Base-by-base conservation (phyloP, 2,329 filamentous ascomycete species). In the Sclerotinia glacialis region DNA sequence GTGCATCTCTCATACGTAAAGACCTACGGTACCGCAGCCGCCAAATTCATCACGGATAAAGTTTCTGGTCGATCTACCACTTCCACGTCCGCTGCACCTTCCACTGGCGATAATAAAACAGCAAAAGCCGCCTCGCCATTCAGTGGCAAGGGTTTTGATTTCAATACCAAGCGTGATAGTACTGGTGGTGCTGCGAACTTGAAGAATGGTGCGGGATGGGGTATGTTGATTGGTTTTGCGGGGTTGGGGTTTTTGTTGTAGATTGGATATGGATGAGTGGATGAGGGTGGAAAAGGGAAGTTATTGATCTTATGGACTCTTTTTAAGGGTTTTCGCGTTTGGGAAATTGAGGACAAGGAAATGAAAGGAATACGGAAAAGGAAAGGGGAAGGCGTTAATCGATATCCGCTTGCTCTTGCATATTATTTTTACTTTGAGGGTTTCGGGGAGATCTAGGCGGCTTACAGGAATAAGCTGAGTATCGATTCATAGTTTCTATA, bases 31-130 rank as follows among this genome's bases (percentile, higher is more conserved):
- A 64, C 61, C 18, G 37, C 37, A 12, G 61, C 61, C 1, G 61
- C 61, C 11, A 64, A 64, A 55, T 64, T 64, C 37, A 56, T 64
- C 49, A 64, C 61, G 9, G 61, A 64, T 21, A 56, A 64, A 55
- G 40, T 64, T 31, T 11, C 56, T 1, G 42, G 52, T 3, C 28
- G n/a, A 54, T 12, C 52, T 6, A 14, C 28, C 3, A n/a, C 52
- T 16, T 37, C 52, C 12, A 23, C 46, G 8, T 3, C 46, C 3
- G 11, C n/a, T 49, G 6, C 31, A n/a, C 11, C 21, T 6, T 7
- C 52, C 52, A 23, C 31, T 5, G 37, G 34, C 6, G n/a, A 7
- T 16, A 54, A 14, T 23, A 16, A 23, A 50, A 52, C 31, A 34
- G 21, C 21, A 37, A 23, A 54, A 23, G 31, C 37, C 37, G 37